Evolutionary conservation across 768 basidiomycete genomes (phyloP).

Genomic region (Trametes sanguinea): DNA sequence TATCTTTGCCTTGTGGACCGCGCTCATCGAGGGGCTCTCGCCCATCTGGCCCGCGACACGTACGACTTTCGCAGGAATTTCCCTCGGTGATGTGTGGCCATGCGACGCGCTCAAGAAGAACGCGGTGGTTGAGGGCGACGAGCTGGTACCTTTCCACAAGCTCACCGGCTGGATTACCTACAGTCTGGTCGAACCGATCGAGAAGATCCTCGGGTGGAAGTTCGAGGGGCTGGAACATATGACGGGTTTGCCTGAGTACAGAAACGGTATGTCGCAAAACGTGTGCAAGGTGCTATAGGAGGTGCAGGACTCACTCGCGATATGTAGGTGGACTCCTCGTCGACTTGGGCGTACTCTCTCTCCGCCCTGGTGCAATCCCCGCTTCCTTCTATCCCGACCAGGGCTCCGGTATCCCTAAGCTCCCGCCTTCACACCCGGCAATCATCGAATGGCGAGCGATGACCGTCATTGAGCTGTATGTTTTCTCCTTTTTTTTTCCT

Average conservation of each 20-base stretch:
- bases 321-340: constrained; percentile 78
- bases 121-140: constrained; percentile 49
- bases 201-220: constrained; percentile 75
- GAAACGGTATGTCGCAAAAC: constrained; percentile 61
- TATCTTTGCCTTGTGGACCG: constrained; percentile 77
- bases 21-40: constrained; percentile 79
- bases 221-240: constrained; percentile 82
- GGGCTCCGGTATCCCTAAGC: constrained; percentile 56
- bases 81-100: constrained; percentile 94
- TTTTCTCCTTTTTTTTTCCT: constrained; percentile 21
- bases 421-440: constrained; percentile 80
- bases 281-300: too few relatives aligned
- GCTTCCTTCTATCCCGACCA: constrained; percentile 44
- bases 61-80: constrained; percentile 60
- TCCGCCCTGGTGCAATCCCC: constrained; percentile 59
- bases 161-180: constrained; percentile 94
- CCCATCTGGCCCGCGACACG: constrained; percentile 88
- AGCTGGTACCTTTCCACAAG: constrained; percentile 94
- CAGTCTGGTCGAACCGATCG: constrained; percentile 81
- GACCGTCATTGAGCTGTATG: constrained; percentile 90
- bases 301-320: neutral
- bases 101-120: constrained; percentile 53
- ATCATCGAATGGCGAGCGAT: constrained; percentile 96
- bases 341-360: constrained; percentile 76
- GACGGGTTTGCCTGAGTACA: constrained; percentile 94